Percentiles rank a stretch among this genome's conserved stretches.
Evolutionary conservation across 2,329 filamentous ascomycete genomes (phyloP).

Genomic region (Aspergillus unguis): DNA sequence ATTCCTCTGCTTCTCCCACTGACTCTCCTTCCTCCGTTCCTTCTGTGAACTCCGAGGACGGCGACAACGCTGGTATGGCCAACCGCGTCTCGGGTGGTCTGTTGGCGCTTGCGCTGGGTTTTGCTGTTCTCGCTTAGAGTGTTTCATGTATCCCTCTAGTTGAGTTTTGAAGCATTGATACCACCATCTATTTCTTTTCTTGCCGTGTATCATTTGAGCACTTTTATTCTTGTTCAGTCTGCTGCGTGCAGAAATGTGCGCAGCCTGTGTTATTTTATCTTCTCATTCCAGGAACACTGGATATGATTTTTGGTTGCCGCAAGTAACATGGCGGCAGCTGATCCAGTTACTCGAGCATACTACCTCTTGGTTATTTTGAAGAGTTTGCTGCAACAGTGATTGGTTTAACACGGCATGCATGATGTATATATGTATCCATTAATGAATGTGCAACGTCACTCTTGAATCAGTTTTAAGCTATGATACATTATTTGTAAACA

Average conservation of each 20-base stretch:
- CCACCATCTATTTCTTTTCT: background rate
- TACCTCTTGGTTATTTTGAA: slow-evolving; percentile 8
- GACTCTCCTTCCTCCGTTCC: slow-evolving; percentile 28
- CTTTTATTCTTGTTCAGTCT: background rate
- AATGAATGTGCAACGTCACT: slow-evolving; percentile 19
- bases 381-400: slow-evolving; percentile 10
- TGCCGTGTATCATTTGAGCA: background rate
- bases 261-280: background rate
- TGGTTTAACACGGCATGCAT: slow-evolving; percentile 16
- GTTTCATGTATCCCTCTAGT: background rate
- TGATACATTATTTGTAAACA: too few species aligned
- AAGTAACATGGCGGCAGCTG: slow-evolving; percentile 3
- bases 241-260: background rate
- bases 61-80: slow-evolving; percentile 21
- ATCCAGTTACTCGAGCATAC: slow-evolving; percentile 3
- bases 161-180: background rate
- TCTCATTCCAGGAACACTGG: background rate
- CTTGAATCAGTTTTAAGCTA: background rate
- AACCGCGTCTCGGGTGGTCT: slow-evolving; percentile 36
- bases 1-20: slow-evolving; percentile 18
- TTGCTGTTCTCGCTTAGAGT: slow-evolving; percentile 34
- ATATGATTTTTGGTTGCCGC: background rate
- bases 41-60: slow-evolving; percentile 21
- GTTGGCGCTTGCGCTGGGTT: slow-evolving; percentile 35
- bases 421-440: slow-evolving; percentile 23